Evolutionary conservation across 805 yeast genomes (phyloP), one percentile per base, ranked within the genome.

Genomic region (Yarrowia alimentaria): DNA sequence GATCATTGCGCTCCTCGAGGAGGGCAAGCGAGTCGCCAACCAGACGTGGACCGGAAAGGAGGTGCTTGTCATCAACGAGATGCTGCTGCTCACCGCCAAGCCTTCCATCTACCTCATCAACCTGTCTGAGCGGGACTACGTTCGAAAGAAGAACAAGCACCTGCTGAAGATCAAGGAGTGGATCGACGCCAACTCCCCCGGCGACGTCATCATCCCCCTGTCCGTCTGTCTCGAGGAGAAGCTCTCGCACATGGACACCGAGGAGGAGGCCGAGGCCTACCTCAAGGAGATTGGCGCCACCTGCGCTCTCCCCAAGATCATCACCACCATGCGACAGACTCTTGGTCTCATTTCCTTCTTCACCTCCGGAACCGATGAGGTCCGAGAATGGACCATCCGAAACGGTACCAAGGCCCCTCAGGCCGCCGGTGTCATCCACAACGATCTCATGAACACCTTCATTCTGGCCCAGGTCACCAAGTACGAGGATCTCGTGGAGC

Each of bases 401-500:
- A 74, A 76, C 60, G 94, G 94, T 60, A 85, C 91, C 38, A 83
- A 86, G 61, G 97, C 97, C 50, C 99, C 99, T n/a, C 89, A 85
- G 64, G 98, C 99, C 35, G 99, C 99, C 17, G 98, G 97, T 67
- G 95, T 93, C 35, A 91, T 91, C 62, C 99, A 93, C 69, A 85
- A 90, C 30, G 99, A 91, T 71, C 79, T 91, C 67, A 90, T 87
- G 78, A 86, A 83, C 68, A 91, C 98, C 17, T 93, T 93, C 67
- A 89, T 93, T 62, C 80, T 88, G 61, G 99, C 98, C 35, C 89
- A 88, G 68, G 85, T 93, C 58, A 88, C 88, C 64, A 90, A 88
- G 63, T 93, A 79, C 72, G 77, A 75, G 18, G 97, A 89, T 64
- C 70, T 90, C 55, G 68, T 81, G 45, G 91, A 85, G 69, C 64